A percentile compares a stretch with the other conserved stretches of the same genome.
Evolutionary conservation across 2,329 filamentous ascomycete species (phyloP).

Genomic region (Blastomyces emzantsi): DNA sequence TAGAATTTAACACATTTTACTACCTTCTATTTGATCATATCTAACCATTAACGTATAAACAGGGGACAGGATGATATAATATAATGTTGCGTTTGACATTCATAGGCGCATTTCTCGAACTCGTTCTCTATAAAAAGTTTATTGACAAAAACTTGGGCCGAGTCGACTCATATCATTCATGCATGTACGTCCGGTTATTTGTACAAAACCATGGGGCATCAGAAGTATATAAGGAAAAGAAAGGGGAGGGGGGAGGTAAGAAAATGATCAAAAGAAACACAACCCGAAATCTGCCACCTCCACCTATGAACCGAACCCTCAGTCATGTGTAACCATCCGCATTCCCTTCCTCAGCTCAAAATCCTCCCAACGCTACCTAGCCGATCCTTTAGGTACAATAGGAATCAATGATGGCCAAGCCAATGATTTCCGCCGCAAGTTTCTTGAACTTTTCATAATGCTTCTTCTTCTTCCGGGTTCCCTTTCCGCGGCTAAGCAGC

Average conservation of each 20-base stretch:
- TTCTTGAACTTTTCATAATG: not conserved
- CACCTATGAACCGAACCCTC: not conserved
- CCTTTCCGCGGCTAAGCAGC: not conserved
- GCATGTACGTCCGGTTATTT: not conserved
- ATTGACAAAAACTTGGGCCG: not conserved
- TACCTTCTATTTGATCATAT: not conserved
- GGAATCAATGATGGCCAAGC: not conserved
- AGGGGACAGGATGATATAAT: not conserved
- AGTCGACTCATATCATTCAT: not conserved
- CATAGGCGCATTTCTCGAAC: not conserved
- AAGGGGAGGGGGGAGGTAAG: not conserved
- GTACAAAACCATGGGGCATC: not conserved
- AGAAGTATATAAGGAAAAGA: not conserved
- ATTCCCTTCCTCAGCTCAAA: not conserved
- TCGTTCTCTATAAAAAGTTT: not conserved
- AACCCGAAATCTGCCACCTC: not conserved
- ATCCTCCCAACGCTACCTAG: not conserved
- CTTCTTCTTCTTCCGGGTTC: not conserved
- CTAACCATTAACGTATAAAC: not conserved
- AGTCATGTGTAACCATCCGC: not conserved
- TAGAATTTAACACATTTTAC: not conserved
- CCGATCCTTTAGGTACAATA: not conserved
- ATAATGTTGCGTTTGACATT: not conserved
- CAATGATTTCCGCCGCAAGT: slow-evolving; percentile 2
- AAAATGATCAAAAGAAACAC: not conserved